Conservation (phyloP, 1,139 yeast genomes). For the Taiozyma sp. region DNA sequence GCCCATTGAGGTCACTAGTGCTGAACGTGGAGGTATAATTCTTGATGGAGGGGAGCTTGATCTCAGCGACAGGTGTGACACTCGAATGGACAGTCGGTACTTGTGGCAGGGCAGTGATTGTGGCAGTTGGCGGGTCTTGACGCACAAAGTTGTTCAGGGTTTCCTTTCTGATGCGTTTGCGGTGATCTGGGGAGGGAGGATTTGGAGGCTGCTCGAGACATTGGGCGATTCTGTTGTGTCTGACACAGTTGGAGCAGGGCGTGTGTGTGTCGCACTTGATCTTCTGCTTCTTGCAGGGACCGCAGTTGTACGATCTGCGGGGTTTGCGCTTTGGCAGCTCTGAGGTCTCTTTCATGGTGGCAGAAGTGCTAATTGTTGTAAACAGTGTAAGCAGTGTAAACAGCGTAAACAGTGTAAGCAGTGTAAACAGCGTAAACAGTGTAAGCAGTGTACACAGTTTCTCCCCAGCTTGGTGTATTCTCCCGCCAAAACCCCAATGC, state of each 20-base stretch:
- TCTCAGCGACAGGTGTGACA: neutral
- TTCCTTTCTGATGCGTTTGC: conserved; percentile 12
- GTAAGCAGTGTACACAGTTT: no score
- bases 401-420: neutral
- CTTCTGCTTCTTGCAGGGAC: conserved; percentile 49
- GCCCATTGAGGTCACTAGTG: neutral
- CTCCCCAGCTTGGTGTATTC: no score
- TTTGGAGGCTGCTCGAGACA: conserved; percentile 21
- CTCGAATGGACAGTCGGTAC: neutral
- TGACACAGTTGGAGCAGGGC: conserved; percentile 47
- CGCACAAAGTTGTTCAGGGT: conserved; percentile 7
- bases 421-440: neutral
- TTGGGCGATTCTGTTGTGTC: conserved; percentile 34
- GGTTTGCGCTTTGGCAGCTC: conserved; percentile 4
- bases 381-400: no score
- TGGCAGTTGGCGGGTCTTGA: neutral
- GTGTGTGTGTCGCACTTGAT: conserved; percentile 47
- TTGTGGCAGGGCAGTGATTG: neutral
- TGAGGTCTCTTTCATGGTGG: neutral
- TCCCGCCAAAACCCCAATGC: no score
- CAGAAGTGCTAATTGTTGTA: no score
- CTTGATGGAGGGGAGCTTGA: conserved; percentile 15
- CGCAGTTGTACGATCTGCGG: conserved; percentile 52
- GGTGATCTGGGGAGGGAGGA: conserved; percentile 19
- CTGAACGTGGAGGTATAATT: conserved; percentile 14